These are phyloP conservation scores for Seminavis robusta DNA, from an alignment of 108 stramenopile species.

Conservation along the genomic window DNA sequence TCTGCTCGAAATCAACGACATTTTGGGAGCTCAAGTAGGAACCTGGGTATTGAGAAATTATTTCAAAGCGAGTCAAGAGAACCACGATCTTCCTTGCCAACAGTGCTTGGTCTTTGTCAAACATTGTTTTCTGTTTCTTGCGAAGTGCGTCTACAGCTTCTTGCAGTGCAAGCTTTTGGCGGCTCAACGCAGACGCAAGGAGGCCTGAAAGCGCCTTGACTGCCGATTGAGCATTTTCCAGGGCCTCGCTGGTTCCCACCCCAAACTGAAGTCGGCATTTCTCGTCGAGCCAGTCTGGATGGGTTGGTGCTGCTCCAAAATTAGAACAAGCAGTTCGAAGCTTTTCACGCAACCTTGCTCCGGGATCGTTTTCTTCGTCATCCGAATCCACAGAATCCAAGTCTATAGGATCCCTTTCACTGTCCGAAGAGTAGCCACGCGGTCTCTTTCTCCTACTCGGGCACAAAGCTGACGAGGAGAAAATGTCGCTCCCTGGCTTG, in stretches of 20 bases:
- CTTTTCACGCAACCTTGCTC: conserved; percentile 39
- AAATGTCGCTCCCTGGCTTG: conserved; percentile 38
- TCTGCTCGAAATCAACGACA: too few species aligned
- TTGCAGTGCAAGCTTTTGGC: too few species aligned
- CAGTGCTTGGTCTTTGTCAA: too few species aligned
- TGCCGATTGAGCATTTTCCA: conserved; percentile 46
- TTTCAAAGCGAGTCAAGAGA: too few species aligned
- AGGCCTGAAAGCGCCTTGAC: conserved; percentile 39
- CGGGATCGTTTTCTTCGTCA: conserved; percentile 29
- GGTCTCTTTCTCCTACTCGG: conserved; percentile 1
- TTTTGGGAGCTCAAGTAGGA: too few species aligned
- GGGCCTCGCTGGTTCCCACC: conserved; percentile 28
- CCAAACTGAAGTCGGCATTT: conserved; percentile 44
- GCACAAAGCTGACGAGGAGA: conserved; percentile 19
- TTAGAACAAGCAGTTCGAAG: conserved; percentile 52
- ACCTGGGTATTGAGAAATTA: too few species aligned
- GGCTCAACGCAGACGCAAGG: conserved; percentile 24
- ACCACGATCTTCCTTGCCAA: too few species aligned
- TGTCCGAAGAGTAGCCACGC: conserved; percentile 25
- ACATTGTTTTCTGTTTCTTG: too few species aligned
- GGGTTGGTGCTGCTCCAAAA: conserved; percentile 70
- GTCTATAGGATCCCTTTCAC: conserved; percentile 14
- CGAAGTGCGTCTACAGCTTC: too few species aligned
- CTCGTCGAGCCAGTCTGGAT: conserved; percentile 80
- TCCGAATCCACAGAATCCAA: conserved; percentile 28